Base-by-base conservation (phyloP, 2,329 filamentous ascomycete genomes). In the Amylocarpus encephaloides region DNA sequence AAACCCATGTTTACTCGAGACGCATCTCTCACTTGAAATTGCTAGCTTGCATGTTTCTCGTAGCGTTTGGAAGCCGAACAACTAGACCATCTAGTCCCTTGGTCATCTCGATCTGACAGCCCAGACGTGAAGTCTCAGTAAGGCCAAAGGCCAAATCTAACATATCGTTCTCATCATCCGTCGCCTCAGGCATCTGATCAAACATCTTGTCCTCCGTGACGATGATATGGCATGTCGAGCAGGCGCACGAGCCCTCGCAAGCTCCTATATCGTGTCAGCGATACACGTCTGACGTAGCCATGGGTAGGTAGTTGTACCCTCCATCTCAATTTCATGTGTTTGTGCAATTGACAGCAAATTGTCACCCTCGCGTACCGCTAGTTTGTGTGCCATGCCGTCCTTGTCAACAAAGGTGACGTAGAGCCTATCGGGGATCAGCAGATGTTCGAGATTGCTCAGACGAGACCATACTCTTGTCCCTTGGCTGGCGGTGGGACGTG, bases 261-360 rank as follows among this genome's bases (percentile, higher is more conserved):
- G 93, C 93, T 54, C 93, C 82, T 78, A 38, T 26, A 9, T 40
- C 7, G 10, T 22, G 13, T 59, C 47, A 56, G 42, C 39, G 15
- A 22, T 9, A 12, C 11, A 12, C 10, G 6, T 2, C 22, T 7
- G 33, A 26, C 6, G 10, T 13, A 6, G 18, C 15, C 1, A 26
- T 30, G 12, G 42, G 9, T 9, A 11, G 42, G 9, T 9, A 11
- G 1, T 12, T 22, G 26, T 66, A 79, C 80, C 91, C 75, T 98
- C 93, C 92, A 98, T 97, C 69, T 98, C 93, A 38, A 98, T 74
- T 65, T 97, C 92, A 69, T 97, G 81, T 41, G 86, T 88, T 68
- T 96, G 92, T 18, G 92, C 93, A 64, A 98, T 92, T 64, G 97
- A 92, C 48, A 98, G 77, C 48, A 98, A 75, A 68, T 98, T 98